A percentile compares a stretch with the other conserved stretches of the same genome.
Evolutionary conservation across 768 basidiomycete genomes (phyloP).

Genomic region (Boletus fagicola): DNA sequence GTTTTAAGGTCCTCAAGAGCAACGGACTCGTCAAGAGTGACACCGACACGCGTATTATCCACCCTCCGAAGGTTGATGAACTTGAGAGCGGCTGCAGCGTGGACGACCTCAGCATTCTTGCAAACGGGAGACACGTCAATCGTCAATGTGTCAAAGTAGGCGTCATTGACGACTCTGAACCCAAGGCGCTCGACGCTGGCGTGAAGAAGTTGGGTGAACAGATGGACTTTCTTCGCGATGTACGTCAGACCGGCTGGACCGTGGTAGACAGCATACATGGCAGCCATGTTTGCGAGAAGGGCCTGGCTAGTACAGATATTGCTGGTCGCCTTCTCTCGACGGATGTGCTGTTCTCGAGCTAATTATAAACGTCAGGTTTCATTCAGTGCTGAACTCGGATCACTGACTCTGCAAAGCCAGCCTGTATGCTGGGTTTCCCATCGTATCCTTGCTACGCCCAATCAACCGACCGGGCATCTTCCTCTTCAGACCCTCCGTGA

Average conservation of each 20-base stretch:
- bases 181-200: conserved; percentile 67
- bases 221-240: conserved; percentile 90
- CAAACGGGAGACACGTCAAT: conserved; percentile 66
- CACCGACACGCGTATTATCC: conserved; percentile 72
- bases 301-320: conserved; percentile 99
- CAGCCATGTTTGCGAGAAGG: conserved; percentile 97
- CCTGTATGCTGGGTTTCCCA: conserved; percentile 87
- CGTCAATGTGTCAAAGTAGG: conserved; percentile 91
- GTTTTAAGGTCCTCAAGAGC: conserved; percentile 69
- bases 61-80: conserved; percentile 85
- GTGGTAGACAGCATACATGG: conserved; percentile 98
- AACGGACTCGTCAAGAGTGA: conserved; percentile 92
- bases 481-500: conserved; percentile 86
- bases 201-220: conserved; percentile 76
- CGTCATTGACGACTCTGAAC: conserved; percentile 64
- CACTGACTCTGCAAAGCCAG: conserved; percentile 89
- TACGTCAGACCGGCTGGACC: conserved; percentile 81
- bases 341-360: conserved; percentile 97
- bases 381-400: background rate
- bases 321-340: conserved; percentile 96
- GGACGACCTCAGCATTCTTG: conserved; percentile 59
- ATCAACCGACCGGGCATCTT: conserved; percentile 99
- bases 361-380: conserved; percentile 8
- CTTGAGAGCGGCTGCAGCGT: conserved; percentile 57
- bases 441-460: conserved; percentile 81